Percentiles rank a stretch among this genome's conserved stretches.
Evolutionary conservation across 2,329 filamentous ascomycete genomes (phyloP).

Genomic region (Claviceps humidiphila): DNA sequence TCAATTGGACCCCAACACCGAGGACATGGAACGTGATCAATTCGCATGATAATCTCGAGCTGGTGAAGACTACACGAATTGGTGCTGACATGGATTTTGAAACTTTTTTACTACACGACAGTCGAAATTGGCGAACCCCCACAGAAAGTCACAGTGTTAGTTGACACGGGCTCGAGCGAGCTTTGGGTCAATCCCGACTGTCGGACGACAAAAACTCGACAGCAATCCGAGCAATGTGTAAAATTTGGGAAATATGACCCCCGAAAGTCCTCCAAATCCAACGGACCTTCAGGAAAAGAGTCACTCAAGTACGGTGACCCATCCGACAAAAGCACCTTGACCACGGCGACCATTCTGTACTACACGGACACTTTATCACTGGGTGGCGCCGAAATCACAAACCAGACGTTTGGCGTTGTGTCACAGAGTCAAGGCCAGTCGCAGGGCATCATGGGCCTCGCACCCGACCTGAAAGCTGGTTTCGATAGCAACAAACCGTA

Average conservation of each 20-base stretch:
- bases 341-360: constrained; percentile 28
- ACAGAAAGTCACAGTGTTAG: constrained; percentile 31
- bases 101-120: no score
- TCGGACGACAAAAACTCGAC: constrained; percentile 20
- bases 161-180: constrained; percentile 40
- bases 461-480: constrained; percentile 27
- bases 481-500: constrained; percentile 29
- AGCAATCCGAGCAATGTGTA: constrained; percentile 24
- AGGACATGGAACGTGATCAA: no score
- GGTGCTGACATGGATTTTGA: no score
- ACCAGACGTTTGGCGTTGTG: constrained; percentile 39
- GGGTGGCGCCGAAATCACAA: constrained; percentile 25
- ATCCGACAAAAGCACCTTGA: constrained; percentile 22
- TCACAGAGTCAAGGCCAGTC: constrained; percentile 31
- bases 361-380: constrained; percentile 33
- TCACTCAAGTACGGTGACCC: constrained; percentile 28
- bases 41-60: no score
- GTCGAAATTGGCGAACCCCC: constrained; percentile 29
- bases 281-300: constrained; percentile 23
- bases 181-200: constrained; percentile 43
- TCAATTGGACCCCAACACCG: no score
- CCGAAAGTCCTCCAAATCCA: constrained; percentile 22
- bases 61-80: neutral
- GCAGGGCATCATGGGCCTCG: constrained; percentile 39
- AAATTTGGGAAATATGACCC: constrained; percentile 32